Conservation (phyloP, 495 filamentous ascomycete species). For the Penicillium cosmopolitanum region DNA sequence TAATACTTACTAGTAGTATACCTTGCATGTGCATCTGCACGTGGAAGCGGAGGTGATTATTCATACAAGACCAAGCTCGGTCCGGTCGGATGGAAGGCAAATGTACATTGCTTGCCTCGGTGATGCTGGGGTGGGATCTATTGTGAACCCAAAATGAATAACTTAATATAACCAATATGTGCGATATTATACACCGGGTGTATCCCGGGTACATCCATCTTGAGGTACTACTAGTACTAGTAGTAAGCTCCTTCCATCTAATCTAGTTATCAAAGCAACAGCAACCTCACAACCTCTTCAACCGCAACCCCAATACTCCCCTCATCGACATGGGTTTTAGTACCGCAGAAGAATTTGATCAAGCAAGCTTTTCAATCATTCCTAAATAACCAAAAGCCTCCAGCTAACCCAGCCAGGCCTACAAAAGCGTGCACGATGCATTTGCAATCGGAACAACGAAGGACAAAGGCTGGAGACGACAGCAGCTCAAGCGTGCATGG, state of each 20-base stretch:
- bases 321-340: conserved; percentile 20
- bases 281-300: not conserved
- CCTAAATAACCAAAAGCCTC: not conserved
- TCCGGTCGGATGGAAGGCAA: conserved; percentile 1
- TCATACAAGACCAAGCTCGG: not conserved
- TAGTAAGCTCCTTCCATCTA: conserved; percentile 1
- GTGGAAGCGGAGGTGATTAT: not conserved
- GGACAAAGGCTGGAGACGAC: conserved; percentile 44
- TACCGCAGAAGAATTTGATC: conserved; percentile 23
- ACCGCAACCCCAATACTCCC: not conserved
- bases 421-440: conserved; percentile 29
- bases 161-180: too few relatives aligned
- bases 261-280: not conserved
- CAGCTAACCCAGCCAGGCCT: conserved; percentile 17
- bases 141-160: too few relatives aligned
- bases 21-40: not conserved
- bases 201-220: too few relatives aligned
- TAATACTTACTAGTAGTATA: too few relatives aligned
- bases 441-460: conserved; percentile 42
- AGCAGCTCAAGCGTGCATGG: conserved; percentile 55
- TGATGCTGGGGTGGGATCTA: not conserved
- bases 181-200: too few relatives aligned
- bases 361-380: conserved; percentile 8
- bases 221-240: too few relatives aligned
- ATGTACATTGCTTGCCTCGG: not conserved